Base-by-base conservation (phyloP, 768 basidiomycete genomes). In the Amanita polypyramis region DNA sequence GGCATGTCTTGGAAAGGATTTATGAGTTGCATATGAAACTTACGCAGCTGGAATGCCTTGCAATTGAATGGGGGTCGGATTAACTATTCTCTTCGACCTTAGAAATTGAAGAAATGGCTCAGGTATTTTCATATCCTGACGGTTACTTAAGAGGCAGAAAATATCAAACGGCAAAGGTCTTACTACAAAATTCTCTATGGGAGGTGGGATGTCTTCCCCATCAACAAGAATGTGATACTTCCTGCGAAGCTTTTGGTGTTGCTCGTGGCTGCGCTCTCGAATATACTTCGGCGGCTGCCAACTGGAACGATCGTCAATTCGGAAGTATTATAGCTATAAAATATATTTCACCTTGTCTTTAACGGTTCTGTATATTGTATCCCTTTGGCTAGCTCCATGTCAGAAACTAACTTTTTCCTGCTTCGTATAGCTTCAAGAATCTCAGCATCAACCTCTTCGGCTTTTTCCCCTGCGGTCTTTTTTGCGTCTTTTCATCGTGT, bases 101-200 rank as follows among this genome's bases (percentile, higher is more conserved):
- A 99, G 74, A 62, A 84, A 85, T 50, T 87, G 77, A 7, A 98
- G 67, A 37, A 98, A 79, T 2, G 83, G 74, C 34, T 76, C 76
- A 5, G 95, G 96, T n/a, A 99, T 82, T 72, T 97, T 98, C 96
- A 99, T 99, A 60, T 98, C 95, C 87, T 94, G 38, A 30, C 33
- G 20, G 33, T 27, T 15, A 43, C 12, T 20, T 19, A 15, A 17
- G n/a, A 17, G 19, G 23, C 0, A 7, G 19, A 47, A 27, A 12
- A 0, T 5, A 3, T 57, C 67, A 50, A 27, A 10, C 9, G 46
- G 39, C 34, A 12, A 11, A 36, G 35, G 25, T 49, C 62, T 45
- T 61, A 90, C 90, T 27, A 72, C 73, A 65, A 98, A 98, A 53
- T 83, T 79, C 51, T 87, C 82, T 44, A 97, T 95, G 0, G 96